Evolutionary conservation across 495 filamentous ascomycete genomes (phyloP), one percentile per base, ranked within the genome.

Genomic region (Thozetella sp.): DNA sequence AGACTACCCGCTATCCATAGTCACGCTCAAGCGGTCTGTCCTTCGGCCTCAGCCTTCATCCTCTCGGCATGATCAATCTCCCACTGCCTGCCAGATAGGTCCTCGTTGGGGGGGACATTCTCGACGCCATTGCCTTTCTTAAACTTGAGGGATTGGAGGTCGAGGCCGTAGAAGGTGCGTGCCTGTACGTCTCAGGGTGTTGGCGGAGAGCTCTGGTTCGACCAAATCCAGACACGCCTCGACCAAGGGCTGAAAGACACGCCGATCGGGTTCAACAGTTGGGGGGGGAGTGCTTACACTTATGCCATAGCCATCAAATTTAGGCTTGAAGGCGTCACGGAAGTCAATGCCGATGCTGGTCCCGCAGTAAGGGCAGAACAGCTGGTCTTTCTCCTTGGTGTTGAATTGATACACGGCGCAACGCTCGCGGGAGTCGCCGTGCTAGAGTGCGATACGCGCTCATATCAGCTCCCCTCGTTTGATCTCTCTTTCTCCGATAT

Each of bases 351-450:
- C 70, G n/a, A 72, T 54, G 57, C 63, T 67, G 30, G 65, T 25
- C 25, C 70, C 64, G 63, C 70, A 72, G 40, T 72, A 65, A 22
- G 65, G 65, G 45, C 70, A 72, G 57, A 72, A 72, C 62, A 72
- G 65, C 54, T 72, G 70, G 26, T 70, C 65, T 60, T 66, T 67
- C 4, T 55, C 12, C 57, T 67, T 72, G 20, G 64, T 62, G 65
- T 72, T 72, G 69, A 72, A 72, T 37, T 57, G 64, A 67, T 72
- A 72, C 52, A 40, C 56, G 13, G 64, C 59, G 53, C 66, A 69
- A 22, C 68, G 59, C 37, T 57, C 55, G 12, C 66, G 63, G 12
- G 61, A 51, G 43, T 65, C 43, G 62, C 66, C 66, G 43, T 69
- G 68, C 66, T 57, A 40, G 65, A 57, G 15, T 68, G 40, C 15